phyloP scores from a whole-genome alignment of 495 filamentous ascomycete genomes.

The Penicillium verhagenii region DNA sequence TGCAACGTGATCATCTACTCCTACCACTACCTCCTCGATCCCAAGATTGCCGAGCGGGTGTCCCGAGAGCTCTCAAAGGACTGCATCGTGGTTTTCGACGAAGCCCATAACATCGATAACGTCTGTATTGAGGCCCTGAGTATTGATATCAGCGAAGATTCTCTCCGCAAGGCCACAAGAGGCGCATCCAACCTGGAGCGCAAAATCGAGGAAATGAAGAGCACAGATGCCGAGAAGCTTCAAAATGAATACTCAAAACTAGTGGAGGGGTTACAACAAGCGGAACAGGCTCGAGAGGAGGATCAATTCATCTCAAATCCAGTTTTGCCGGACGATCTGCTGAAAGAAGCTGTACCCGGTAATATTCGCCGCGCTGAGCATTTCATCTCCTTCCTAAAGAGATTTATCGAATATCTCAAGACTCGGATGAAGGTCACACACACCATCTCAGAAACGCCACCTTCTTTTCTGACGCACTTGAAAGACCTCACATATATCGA shows the following conservation, averaged over 20 bases:
- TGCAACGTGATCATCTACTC: conserved; percentile 99
- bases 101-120: conserved; percentile 99
- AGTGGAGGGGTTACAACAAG: conserved; percentile 85
- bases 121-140: conserved; percentile 98
- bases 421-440: conserved; percentile 97
- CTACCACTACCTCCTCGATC: conserved; percentile 96
- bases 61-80: conserved; percentile 97
- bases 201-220: conserved; percentile 89
- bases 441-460: conserved; percentile 94
- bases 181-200: conserved; percentile 88
- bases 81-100: conserved; percentile 98
- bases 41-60: conserved; percentile 96
- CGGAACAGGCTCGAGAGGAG: conserved; percentile 84
- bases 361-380: conserved; percentile 97
- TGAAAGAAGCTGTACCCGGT: conserved; percentile 87
- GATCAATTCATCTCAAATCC: conserved; percentile 98
- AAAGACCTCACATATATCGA: conserved; percentile 97
- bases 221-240: conserved; percentile 85
- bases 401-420: conserved; percentile 98
- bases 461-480: conserved; percentile 88
- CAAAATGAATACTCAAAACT: conserved; percentile 95
- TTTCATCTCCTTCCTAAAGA: conserved; percentile 90
- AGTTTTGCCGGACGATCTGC: conserved; percentile 34
- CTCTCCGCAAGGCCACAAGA: conserved; percentile 79
- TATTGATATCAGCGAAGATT: conserved; percentile 94